Conservation (phyloP, 805 yeast genomes). For the Suhomyces pyralidae region DNA sequence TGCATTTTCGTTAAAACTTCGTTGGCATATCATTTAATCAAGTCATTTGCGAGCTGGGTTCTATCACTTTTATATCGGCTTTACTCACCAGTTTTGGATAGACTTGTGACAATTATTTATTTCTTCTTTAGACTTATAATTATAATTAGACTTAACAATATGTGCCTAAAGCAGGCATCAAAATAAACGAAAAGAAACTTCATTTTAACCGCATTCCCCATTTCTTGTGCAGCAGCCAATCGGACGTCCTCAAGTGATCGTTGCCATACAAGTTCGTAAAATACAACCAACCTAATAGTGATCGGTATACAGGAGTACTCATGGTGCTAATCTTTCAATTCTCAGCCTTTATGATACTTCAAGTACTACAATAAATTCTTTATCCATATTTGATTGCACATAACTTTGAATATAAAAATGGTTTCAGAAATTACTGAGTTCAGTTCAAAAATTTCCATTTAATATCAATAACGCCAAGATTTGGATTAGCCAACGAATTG, state of each 20-base stretch:
- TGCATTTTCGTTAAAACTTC: not conserved
- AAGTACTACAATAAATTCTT: not conserved
- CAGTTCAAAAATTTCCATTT: constrained; percentile 40
- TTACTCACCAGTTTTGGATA: not conserved
- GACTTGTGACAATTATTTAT: not conserved
- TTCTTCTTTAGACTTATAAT: not conserved
- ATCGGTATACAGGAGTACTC: not conserved
- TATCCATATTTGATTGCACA: not conserved
- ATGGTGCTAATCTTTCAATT: not conserved
- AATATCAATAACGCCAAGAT: constrained; percentile 51
- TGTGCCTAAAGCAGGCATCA: not conserved
- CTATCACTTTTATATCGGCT: not conserved
- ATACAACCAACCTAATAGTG: not conserved
- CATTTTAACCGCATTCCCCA: no score
- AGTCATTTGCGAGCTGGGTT: not conserved
- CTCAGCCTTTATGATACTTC: not conserved
- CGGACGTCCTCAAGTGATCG: not conserved
- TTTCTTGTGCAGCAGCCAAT: not conserved
- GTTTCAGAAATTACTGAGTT: not conserved
- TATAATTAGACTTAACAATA: not conserved
- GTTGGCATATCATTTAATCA: not conserved
- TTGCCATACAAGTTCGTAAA: not conserved
- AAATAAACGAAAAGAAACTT: not conserved
- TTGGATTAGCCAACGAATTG: constrained; percentile 45
- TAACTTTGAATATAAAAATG: not conserved